phyloP scores from a whole-genome alignment of 805 yeast genomes.

The Candida ipomoeae region DNA sequence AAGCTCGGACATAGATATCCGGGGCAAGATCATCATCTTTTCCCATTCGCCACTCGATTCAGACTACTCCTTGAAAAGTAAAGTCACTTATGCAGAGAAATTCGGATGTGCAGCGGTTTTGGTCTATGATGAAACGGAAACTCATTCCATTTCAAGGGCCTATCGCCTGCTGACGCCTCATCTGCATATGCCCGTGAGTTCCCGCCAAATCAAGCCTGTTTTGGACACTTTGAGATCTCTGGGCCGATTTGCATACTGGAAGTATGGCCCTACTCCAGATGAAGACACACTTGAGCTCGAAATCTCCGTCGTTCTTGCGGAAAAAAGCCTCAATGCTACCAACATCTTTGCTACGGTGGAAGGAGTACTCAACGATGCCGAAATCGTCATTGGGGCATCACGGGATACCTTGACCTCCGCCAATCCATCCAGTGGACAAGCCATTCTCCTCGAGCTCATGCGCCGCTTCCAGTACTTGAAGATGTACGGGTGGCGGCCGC shows the following conservation, averaged over 20 bases:
- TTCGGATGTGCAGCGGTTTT: constrained; percentile 13
- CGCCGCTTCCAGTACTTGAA: constrained; percentile 29
- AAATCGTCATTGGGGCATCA: constrained; percentile 36
- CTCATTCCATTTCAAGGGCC: constrained; percentile 10
- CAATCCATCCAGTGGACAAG: constrained; percentile 39
- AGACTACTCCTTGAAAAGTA: constrained; percentile 10
- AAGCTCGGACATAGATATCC: constrained; percentile 17
- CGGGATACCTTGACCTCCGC: constrained; percentile 36
- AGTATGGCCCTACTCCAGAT: constrained; percentile 7
- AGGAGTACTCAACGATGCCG: constrained; percentile 39
- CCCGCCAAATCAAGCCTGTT: constrained; percentile 12
- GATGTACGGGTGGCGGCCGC: constrained; percentile 40
- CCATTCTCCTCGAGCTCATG: constrained; percentile 36
- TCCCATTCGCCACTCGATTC: constrained; percentile 9
- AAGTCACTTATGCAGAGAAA: constrained; percentile 12
- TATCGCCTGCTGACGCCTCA: constrained; percentile 5
- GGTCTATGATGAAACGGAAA: constrained; percentile 12
- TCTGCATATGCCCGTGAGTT: constrained; percentile 15
- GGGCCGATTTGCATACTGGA: constrained; percentile 11
- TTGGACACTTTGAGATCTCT: constrained; percentile 10
- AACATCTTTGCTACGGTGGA: constrained; percentile 31
- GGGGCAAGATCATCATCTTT: constrained; percentile 28
- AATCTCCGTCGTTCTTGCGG: constrained; percentile 3
- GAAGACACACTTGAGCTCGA: constrained; percentile 9
- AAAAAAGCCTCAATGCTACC: constrained; percentile 12